phyloP scores from a whole-genome alignment of 805 yeast species.

The Spathaspora sp. region DNA sequence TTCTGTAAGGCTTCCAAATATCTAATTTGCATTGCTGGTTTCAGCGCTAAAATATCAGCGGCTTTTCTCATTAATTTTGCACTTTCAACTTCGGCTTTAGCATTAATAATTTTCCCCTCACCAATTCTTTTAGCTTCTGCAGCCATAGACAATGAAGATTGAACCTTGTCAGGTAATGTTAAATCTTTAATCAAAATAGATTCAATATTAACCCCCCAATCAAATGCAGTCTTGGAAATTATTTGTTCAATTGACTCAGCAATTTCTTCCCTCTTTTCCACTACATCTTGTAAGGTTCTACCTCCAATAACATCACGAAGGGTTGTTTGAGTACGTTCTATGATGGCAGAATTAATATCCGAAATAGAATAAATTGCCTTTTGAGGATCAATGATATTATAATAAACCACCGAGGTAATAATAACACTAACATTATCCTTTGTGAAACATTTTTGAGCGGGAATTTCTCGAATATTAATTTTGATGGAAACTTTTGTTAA shows the following conservation, averaged over 20 bases:
- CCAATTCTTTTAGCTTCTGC: slow-evolving; percentile 75
- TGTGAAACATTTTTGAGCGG: slow-evolving; percentile 68
- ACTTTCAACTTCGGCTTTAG: slow-evolving; percentile 71
- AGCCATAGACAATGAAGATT: slow-evolving; percentile 63
- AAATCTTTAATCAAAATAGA: slow-evolving; percentile 67
- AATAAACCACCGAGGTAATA: slow-evolving; percentile 65
- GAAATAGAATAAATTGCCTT: slow-evolving; percentile 58
- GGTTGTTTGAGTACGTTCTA: slow-evolving; percentile 70
- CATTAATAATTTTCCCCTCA: slow-evolving; percentile 71
- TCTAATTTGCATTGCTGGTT: slow-evolving; percentile 76
- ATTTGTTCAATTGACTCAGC: slow-evolving; percentile 61
- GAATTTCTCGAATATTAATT: slow-evolving; percentile 59
- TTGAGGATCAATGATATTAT: slow-evolving; percentile 64
- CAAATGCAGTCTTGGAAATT: slow-evolving; percentile 57
- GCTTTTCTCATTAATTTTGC: slow-evolving; percentile 77
- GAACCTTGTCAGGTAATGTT: slow-evolving; percentile 50
- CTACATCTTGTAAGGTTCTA: slow-evolving; percentile 63
- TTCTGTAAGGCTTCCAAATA: slow-evolving; percentile 75
- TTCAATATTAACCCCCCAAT: slow-evolving; percentile 72
- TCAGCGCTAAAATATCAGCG: slow-evolving; percentile 69
- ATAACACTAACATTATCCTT: slow-evolving; percentile 61
- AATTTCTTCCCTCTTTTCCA: slow-evolving; percentile 68
- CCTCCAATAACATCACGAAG: slow-evolving; percentile 70
- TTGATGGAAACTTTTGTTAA: slow-evolving; percentile 49
- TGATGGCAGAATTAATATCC: slow-evolving; percentile 51